Conservation (phyloP, 2,329 filamentous ascomycete genomes). For the Beauveria sp. region DNA sequence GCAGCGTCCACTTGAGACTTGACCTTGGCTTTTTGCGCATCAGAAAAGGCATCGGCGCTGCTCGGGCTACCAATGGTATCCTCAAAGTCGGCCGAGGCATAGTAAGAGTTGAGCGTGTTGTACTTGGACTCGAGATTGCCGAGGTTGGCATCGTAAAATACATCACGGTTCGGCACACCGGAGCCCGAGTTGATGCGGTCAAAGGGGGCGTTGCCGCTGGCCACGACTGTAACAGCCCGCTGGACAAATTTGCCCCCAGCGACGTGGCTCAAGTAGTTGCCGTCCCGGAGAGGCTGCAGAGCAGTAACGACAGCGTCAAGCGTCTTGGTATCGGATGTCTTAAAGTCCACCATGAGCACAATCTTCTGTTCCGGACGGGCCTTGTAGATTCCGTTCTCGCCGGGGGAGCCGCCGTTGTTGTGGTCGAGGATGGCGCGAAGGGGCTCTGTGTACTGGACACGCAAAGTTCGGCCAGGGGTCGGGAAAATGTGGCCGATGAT, state of each 20-base stretch:
- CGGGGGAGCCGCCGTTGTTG: slow-evolving; percentile 13
- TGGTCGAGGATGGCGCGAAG: slow-evolving; percentile 13
- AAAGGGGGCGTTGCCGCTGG: slow-evolving; percentile 45
- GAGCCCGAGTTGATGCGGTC: slow-evolving; percentile 12
- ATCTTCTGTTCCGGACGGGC: slow-evolving; percentile 45
- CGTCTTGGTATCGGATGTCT: slow-evolving; percentile 33
- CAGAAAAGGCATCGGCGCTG: slow-evolving; percentile 4
- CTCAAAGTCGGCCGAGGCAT: slow-evolving; percentile 13
- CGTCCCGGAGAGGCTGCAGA: slow-evolving; percentile 50
- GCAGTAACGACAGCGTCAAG: slow-evolving; percentile 18
- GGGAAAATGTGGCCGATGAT: slow-evolving; percentile 51
- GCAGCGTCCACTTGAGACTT: slow-evolving; percentile 11
- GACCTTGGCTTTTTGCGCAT: slow-evolving; percentile 11
- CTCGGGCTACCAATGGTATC: slow-evolving; percentile 11
- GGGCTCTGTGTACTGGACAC: slow-evolving; percentile 12
- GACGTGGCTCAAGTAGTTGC: slow-evolving; percentile 49
- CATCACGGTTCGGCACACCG: slow-evolving; percentile 11
- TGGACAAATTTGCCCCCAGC: slow-evolving; percentile 41
- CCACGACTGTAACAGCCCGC: slow-evolving; percentile 60
- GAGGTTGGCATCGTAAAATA: slow-evolving; percentile 13
- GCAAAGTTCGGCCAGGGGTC: slow-evolving; percentile 9
- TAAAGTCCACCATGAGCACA: slow-evolving; percentile 62
- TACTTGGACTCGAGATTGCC: slow-evolving; percentile 11
- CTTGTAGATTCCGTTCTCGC: slow-evolving; percentile 45
- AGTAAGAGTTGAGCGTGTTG: slow-evolving; percentile 13